Evolutionary conservation across 1,139 yeast species (phyloP).

Genomic region (Hyphopichia fennica): DNA sequence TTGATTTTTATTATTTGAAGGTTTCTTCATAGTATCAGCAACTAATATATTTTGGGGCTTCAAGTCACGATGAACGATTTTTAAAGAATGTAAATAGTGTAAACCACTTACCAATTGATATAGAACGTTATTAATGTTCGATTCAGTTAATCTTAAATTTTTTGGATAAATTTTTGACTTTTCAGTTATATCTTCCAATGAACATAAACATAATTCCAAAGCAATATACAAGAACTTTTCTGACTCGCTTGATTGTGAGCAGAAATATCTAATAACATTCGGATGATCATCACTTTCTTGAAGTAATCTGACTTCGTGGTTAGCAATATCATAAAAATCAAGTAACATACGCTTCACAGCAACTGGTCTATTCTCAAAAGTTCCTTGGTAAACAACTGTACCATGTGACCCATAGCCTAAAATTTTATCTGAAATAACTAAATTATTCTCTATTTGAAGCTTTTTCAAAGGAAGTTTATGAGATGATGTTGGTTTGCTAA

Average conservation of each 20-base stretch:
- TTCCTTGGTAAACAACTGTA: conserved; percentile 88
- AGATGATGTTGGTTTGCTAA: conserved; percentile 9
- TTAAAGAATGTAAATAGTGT: conserved; percentile 81
- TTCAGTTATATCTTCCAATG: conserved; percentile 82
- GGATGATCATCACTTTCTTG: conserved; percentile 98
- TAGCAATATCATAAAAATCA: conserved; percentile 91
- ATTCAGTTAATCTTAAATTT: conserved; percentile 20
- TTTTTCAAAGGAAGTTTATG: conserved; percentile 24
- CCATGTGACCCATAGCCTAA: conserved; percentile 97
- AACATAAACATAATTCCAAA: conserved; percentile 84
- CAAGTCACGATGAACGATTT: conserved; percentile 92
- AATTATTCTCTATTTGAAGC: conserved; percentile 50
- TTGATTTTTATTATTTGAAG: conserved; percentile 9
- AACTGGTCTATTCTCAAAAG: conserved; percentile 88
- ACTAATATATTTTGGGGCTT: conserved; percentile 95
- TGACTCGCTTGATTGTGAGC: conserved; percentile 72
- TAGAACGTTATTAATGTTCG: conserved; percentile 49
- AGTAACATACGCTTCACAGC: conserved; percentile 93
- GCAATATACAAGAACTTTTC: conserved; percentile 92
- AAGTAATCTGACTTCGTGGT: conserved; percentile 84
- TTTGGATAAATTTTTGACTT: conserved; percentile 38
- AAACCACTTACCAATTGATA: conserved; percentile 83
- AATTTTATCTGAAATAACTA: conserved; percentile 67
- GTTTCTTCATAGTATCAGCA: conserved; percentile 52
- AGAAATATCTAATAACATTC: conserved; percentile 87